These are phyloP conservation scores for Gomphus sp. DNA, from an alignment of 1,284 basidiomycete species.

Conservation along the genomic window DNA sequence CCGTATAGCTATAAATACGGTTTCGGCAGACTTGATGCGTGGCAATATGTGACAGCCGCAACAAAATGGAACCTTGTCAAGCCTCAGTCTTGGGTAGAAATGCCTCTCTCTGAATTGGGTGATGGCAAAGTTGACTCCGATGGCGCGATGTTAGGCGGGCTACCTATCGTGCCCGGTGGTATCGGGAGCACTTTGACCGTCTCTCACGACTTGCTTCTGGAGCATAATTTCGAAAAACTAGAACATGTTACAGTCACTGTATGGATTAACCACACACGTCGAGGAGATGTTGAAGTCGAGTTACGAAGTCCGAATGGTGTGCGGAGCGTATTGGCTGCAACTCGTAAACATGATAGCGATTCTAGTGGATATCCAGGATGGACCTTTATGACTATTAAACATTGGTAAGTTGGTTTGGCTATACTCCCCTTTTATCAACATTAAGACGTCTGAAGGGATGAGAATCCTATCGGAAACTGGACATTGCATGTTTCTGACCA, in stretches of 20 bases:
- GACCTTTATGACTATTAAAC: conserved; percentile 98
- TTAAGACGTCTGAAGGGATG: conserved; percentile 56
- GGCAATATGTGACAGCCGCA: conserved; percentile 74
- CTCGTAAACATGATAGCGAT: conserved; percentile 62
- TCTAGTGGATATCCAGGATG: conserved; percentile 80
- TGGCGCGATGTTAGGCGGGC: conserved; percentile 50
- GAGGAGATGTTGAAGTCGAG: conserved; percentile 93
- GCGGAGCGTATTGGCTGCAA: conserved; percentile 75
- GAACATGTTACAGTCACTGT: conserved; percentile 93
- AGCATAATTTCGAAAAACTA: conserved; percentile 77
- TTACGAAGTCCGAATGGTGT: conserved; percentile 82
- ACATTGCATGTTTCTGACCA: conserved; percentile 81
- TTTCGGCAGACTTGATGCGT: conserved; percentile 85
- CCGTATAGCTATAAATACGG: conserved; percentile 97
- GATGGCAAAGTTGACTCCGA: conserved; percentile 51
- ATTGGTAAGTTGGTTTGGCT: conserved; percentile 60
- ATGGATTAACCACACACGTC: conserved; percentile 80
- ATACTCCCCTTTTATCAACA: not conserved
- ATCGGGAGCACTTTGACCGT: conserved; percentile 61
- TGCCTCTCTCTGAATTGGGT: conserved; percentile 60
- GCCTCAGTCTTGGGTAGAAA: conserved; percentile 87
- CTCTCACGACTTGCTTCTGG: conserved; percentile 59
- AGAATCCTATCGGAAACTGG: conserved; percentile 91
- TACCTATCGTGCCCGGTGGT: conserved; percentile 60
- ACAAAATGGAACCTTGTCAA: conserved; percentile 83